phyloP scores from a whole-genome alignment of 1,284 basidiomycete species.

The Kwoniella shivajii region DNA sequence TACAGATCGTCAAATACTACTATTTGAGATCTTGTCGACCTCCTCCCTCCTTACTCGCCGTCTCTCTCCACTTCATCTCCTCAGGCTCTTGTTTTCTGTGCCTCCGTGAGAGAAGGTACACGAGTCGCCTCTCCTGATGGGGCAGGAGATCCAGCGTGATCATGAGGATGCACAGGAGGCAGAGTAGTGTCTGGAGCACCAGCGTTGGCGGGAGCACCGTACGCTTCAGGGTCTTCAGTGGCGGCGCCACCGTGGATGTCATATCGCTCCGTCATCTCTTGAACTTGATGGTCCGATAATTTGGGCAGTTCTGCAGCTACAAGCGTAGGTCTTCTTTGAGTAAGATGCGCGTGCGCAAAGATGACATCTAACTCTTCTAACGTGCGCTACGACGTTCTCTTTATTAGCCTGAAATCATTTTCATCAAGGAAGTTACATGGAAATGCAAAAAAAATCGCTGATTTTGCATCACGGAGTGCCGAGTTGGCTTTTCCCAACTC shows the following conservation, averaged over 20 bases:
- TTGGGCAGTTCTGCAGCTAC: constrained; percentile 49
- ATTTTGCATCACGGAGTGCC: too few relatives aligned
- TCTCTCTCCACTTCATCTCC: neutral
- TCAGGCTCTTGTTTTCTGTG: neutral
- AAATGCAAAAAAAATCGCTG: neutral
- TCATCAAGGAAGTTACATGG: neutral
- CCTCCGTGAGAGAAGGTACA: constrained; percentile 12
- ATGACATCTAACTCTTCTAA: constrained; percentile 55
- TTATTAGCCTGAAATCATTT: neutral
- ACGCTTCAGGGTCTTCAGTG: constrained; percentile 33
- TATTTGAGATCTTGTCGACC: too few relatives aligned
- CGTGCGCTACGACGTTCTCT: constrained; percentile 11
- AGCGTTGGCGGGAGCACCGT: constrained; percentile 28
- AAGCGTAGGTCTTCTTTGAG: constrained; percentile 42
- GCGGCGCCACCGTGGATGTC: constrained; percentile 50
- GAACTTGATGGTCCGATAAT: constrained; percentile 52
- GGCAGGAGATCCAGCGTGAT: constrained; percentile 3
- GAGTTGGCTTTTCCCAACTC: too few relatives aligned
- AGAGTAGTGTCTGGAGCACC: constrained; percentile 41
- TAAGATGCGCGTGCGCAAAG: constrained; percentile 40
- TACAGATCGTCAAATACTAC: too few relatives aligned
- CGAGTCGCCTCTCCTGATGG: constrained; percentile 9
- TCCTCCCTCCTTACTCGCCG: neutral
- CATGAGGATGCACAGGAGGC: constrained; percentile 35
- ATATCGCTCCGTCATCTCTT: constrained; percentile 50